Base-by-base conservation (phyloP, 768 basidiomycete species). In the Artomyces pyxidatus region DNA sequence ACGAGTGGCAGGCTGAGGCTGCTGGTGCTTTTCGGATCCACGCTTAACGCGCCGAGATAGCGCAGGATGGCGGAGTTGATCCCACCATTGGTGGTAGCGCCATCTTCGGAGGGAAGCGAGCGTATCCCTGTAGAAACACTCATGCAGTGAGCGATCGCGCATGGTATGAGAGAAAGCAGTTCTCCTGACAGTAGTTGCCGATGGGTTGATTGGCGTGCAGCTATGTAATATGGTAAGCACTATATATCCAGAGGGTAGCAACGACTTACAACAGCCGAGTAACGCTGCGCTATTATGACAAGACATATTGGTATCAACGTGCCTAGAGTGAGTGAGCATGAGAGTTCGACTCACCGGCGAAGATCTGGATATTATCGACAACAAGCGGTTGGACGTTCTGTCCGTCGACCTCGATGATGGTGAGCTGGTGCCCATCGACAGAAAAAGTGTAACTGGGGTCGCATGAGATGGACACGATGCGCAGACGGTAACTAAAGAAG, bases 11-110 rank as follows among this genome's bases (percentile, higher is more conserved):
- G 61, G 37, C 54, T 58, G 4, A 42, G 58, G 48, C 19, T 69
- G 26, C 58, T 55, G 10, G 46, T 2, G 0, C 68, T 71, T 4
- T 63, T 65, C 4, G 78, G 78, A 27, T 79, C 77, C 9, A 56
- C 49, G 16, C 29, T 44, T 0, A 62, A 54, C 10, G 77, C 77
- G 12, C 71, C 73, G 2, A n/a, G 51, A 46, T 80, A 81, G 43
- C 74, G 68, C 28, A 81, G 58, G 41, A 80, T 77, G 2, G 76
- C 81, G 12, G 73, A 77, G 59, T 77, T 81, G 21, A 75, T 53
- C 19, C 77, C 77, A n/a, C 65, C 68, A 0, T 47, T 67, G 19
- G 47, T 68, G 11, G 52, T 52, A 2, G 61, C 16, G n/a, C 48
- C 54, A 6, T 38, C 47, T 11, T n/a, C 29, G 12, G 53, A 30